Evolutionary conservation across 1,139 yeast species (phyloP).

Genomic region (Saccharomyces hybrid): DNA sequence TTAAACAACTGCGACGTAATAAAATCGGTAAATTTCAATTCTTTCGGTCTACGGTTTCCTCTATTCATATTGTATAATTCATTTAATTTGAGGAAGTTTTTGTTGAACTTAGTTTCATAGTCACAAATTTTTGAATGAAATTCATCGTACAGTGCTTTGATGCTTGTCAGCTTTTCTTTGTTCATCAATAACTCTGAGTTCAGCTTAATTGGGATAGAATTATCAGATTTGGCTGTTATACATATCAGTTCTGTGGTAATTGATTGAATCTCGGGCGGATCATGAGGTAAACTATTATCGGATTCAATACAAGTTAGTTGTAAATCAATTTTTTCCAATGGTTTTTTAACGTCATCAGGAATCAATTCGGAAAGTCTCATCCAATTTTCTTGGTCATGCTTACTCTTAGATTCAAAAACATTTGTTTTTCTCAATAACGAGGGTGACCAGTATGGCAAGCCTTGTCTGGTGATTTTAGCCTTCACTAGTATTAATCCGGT

Average conservation of each 20-base stretch:
- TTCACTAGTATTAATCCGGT: slow-evolving; percentile 19
- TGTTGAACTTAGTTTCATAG: slow-evolving; percentile 12
- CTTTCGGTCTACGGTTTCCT: slow-evolving; percentile 9
- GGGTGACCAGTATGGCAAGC: slow-evolving; percentile 33
- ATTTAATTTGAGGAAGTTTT: slow-evolving; percentile 12
- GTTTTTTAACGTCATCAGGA: slow-evolving; percentile 20
- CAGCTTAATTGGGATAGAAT: slow-evolving; percentile 30
- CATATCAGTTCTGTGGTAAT: slow-evolving; percentile 21
- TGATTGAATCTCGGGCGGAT: slow-evolving; percentile 23
- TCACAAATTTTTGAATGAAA: slow-evolving; percentile 11
- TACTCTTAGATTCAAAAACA: slow-evolving; percentile 19
- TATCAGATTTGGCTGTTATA: slow-evolving; percentile 27
- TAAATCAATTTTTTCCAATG: slow-evolving; percentile 22
- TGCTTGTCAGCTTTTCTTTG: slow-evolving; percentile 11
- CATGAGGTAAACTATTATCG: slow-evolving; percentile 16
- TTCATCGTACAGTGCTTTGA: slow-evolving; percentile 9
- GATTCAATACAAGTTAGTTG: slow-evolving; percentile 25
- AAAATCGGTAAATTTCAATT: slow-evolving; percentile 20
- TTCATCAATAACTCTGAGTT: slow-evolving; percentile 22
- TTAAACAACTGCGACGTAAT: slow-evolving; percentile 15
- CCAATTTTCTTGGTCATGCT: slow-evolving; percentile 26
- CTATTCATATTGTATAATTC: slow-evolving; percentile 13
- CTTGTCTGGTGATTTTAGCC: slow-evolving; percentile 20
- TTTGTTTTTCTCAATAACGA: slow-evolving; percentile 29
- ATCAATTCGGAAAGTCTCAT: slow-evolving; percentile 20